A percentile compares a stretch with the other conserved stretches of the same genome.
phyloP scores from a whole-genome alignment of 208 protist genomes.

The Naegleria gruberi region DNA sequence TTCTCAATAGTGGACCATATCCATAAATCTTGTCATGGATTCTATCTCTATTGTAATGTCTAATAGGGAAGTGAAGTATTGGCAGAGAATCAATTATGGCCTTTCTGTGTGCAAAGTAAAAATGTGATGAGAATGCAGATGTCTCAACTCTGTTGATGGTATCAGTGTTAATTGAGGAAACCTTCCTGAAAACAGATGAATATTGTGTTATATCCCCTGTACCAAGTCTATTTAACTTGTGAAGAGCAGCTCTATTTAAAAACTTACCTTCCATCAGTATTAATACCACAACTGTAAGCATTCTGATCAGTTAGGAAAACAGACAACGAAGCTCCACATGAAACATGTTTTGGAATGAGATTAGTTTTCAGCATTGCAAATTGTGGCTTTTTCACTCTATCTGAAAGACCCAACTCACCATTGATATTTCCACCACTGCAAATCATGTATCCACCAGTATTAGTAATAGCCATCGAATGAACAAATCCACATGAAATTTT shows the following conservation, averaged over 20 bases:
- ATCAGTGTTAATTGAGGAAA: not conserved
- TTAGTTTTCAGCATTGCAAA: not conserved
- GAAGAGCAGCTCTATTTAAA: not conserved
- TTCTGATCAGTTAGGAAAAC: not conserved
- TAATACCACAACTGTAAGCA: not conserved
- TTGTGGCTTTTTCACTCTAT: not conserved
- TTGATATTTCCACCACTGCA: not conserved
- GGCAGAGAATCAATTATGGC: not conserved
- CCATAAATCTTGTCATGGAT: not conserved
- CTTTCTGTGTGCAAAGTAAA: not conserved
- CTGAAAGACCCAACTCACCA: not conserved
- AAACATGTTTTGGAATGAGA: not conserved
- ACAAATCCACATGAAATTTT: not conserved
- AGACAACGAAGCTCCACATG: not conserved
- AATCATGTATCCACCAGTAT: not conserved
- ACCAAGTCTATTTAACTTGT: not conserved
- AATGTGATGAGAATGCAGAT: not conserved
- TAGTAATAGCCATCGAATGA: not conserved
- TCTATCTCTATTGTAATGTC: not conserved
- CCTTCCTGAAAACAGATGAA: not conserved
- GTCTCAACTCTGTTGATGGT: not conserved
- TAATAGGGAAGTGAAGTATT: not conserved
- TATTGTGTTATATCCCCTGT: not conserved
- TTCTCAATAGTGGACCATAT: not conserved
- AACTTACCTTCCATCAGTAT: not conserved